These are phyloP conservation scores for Blastobotrys mokoenaii DNA, from an alignment of 805 yeast species.

Conservation along the genomic window DNA sequence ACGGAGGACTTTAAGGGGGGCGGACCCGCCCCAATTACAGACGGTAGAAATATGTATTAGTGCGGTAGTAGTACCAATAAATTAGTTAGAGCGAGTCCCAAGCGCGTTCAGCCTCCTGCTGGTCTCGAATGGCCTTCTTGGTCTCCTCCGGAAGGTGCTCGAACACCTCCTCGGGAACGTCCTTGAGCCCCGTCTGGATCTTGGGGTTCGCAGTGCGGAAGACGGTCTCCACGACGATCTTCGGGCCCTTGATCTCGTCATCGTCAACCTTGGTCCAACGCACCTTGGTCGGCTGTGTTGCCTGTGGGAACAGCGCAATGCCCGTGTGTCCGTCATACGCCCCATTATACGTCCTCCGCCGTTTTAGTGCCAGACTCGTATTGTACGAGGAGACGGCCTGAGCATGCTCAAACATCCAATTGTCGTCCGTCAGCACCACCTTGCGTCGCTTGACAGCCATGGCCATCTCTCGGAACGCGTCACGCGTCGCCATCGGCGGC, in stretches of 20 bases:
- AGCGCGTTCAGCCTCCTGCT: slow-evolving; percentile 16
- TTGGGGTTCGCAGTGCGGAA: slow-evolving; percentile 37
- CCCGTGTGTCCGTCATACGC: slow-evolving; percentile 79
- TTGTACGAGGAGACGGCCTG: slow-evolving; percentile 69
- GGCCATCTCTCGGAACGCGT: slow-evolving; percentile 13
- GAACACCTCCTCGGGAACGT: slow-evolving; percentile 51
- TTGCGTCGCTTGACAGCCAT: slow-evolving; percentile 21
- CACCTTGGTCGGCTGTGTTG: slow-evolving; percentile 61
- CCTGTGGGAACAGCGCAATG: slow-evolving; percentile 59
- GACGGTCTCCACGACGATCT: slow-evolving; percentile 14
- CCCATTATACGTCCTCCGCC: slow-evolving; percentile 39
- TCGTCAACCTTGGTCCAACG: slow-evolving; percentile 25
- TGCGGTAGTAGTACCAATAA: too few relatives aligned
- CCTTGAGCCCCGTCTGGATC: slow-evolving; percentile 55
- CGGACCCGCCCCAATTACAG: too few relatives aligned
- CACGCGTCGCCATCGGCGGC: slow-evolving; percentile 24
- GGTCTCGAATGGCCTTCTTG: slow-evolving; percentile 18
- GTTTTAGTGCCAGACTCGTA: slow-evolving; percentile 47
- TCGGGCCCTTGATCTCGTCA: slow-evolving; percentile 6
- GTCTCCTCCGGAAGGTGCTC: slow-evolving; percentile 53
- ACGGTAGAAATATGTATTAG: too few relatives aligned
- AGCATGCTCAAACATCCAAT: slow-evolving; percentile 83
- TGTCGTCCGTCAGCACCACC: slow-evolving; percentile 46
- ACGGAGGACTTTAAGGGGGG: too few relatives aligned
- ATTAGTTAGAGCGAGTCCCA: slow-evolving; percentile 9